phyloP scores from a whole-genome alignment of 202 grass and related monocot genomes.

The Alloteropsis angusta region DNA sequence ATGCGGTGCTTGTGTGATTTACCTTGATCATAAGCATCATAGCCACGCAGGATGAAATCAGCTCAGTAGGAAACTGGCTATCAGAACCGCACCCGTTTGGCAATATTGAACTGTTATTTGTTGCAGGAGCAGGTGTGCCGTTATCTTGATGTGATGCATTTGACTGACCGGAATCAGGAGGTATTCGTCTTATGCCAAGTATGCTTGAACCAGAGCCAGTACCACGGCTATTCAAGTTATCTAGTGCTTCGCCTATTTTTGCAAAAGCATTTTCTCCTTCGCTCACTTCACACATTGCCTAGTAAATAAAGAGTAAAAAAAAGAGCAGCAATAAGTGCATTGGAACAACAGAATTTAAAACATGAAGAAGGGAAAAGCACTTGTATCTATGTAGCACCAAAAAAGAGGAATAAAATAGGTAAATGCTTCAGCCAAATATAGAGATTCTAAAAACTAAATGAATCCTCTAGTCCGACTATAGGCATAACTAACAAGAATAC shows the following conservation, averaged over 20 bases:
- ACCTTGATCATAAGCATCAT: constrained; percentile 94
- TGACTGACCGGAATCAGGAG: constrained; percentile 57
- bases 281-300: constrained; percentile 69
- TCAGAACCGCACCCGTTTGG: constrained; percentile 36
- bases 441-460: not conserved
- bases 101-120: constrained; percentile 37
- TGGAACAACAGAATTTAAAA: not conserved
- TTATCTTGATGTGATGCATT: constrained; percentile 63
- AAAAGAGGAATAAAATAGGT: constrained; percentile 7
- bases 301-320: not conserved
- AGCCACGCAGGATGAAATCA: constrained; percentile 81
- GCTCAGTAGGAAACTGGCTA: constrained; percentile 52
- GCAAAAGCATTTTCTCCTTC: constrained; percentile 69
- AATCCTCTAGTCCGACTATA: constrained; percentile 1
- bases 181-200: constrained; percentile 56
- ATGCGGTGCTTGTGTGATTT: not conserved
- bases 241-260: constrained; percentile 82
- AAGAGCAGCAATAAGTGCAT: not conserved
- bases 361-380: not conserved
- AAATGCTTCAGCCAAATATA: not conserved
- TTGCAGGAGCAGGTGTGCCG: constrained; percentile 11
- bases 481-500: not conserved
- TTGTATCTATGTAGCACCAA: not conserved
- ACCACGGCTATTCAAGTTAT: constrained; percentile 46
- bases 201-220: constrained; percentile 65